phyloP scores from a whole-genome alignment of 108 stramenopile species.

The Epithemia pelagica region DNA sequence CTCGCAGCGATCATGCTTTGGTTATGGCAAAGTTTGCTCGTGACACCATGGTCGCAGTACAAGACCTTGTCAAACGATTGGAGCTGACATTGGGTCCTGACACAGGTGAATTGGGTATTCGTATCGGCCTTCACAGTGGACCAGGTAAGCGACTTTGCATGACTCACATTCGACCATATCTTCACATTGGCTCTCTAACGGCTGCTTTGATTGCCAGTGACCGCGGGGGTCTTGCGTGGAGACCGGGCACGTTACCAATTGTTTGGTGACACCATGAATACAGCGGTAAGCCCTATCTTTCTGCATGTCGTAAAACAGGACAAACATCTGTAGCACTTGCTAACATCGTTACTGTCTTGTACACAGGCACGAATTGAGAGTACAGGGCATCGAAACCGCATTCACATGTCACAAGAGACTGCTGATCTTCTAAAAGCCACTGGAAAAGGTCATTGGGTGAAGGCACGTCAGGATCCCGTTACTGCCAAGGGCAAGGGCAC shows the following conservation, averaged over 20 bases:
- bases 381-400: neutral
- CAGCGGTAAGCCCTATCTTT: neutral
- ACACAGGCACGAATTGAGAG: constrained; percentile 1
- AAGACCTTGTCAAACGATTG: constrained; percentile 11
- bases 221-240: constrained; percentile 1
- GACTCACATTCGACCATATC: no score
- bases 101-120: constrained; percentile 1
- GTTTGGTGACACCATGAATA: constrained; percentile 6
- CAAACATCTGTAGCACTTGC: no score
- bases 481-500: constrained; percentile 13
- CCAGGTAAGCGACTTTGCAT: neutral
- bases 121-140: constrained; percentile 1
- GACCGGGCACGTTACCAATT: constrained; percentile 2
- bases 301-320: no score
- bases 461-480: constrained; percentile 9
- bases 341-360: neutral
- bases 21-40: constrained; percentile 55
- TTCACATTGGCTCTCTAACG: no score
- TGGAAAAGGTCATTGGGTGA: constrained; percentile 8
- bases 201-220: neutral
- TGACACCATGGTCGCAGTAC: constrained; percentile 22
- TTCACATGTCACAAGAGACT: constrained; percentile 12
- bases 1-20: constrained; percentile 51
- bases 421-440: constrained; percentile 5
- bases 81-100: constrained; percentile 6